These are phyloP conservation scores for Heliosperma pusillum DNA, from an alignment of 148 eudicot genomes.

Conservation along the genomic window DNA sequence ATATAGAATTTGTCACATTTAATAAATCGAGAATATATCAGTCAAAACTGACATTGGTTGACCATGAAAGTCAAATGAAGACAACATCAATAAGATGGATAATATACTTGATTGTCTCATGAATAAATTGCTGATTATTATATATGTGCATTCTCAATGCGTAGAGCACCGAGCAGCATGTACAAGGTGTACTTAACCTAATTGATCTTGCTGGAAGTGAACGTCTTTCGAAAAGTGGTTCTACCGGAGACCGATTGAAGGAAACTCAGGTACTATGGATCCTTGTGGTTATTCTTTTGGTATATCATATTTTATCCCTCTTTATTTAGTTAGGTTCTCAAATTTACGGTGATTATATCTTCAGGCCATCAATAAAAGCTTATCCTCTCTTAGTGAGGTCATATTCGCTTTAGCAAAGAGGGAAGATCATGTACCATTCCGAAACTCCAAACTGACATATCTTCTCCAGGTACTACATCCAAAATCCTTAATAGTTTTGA, in stretches of 20 bases:
- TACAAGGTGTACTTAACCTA: slow-evolving; percentile 86
- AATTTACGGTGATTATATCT: neutral
- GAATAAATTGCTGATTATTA: neutral
- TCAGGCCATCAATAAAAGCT: slow-evolving; percentile 90
- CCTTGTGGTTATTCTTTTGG: neutral
- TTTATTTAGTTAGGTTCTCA: neutral
- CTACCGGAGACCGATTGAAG: slow-evolving; percentile 85
- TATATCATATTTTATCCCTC: neutral
- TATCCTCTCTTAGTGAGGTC: slow-evolving; percentile 89
- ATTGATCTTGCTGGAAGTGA: slow-evolving; percentile 99
- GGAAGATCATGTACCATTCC: slow-evolving; percentile 88
- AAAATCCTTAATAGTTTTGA: neutral
- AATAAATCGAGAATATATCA: neutral
- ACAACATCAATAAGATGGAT: neutral
- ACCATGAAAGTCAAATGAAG: neutral
- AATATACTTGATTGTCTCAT: neutral
- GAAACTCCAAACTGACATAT: slow-evolving; percentile 94
- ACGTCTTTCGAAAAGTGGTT: slow-evolving; percentile 96
- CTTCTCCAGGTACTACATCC: slow-evolving; percentile 77
- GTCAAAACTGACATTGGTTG: neutral
- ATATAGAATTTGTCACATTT: neutral
- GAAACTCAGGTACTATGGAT: slow-evolving; percentile 76
- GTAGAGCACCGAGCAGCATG: slow-evolving; percentile 95
- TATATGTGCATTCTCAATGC: neutral
- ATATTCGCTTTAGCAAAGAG: slow-evolving; percentile 84